A percentile compares a stretch with the other conserved stretches of the same genome.
Evolutionary conservation across 352 stramenopile genomes (phyloP).

Genomic region (Pythium grandisporangium): DNA sequence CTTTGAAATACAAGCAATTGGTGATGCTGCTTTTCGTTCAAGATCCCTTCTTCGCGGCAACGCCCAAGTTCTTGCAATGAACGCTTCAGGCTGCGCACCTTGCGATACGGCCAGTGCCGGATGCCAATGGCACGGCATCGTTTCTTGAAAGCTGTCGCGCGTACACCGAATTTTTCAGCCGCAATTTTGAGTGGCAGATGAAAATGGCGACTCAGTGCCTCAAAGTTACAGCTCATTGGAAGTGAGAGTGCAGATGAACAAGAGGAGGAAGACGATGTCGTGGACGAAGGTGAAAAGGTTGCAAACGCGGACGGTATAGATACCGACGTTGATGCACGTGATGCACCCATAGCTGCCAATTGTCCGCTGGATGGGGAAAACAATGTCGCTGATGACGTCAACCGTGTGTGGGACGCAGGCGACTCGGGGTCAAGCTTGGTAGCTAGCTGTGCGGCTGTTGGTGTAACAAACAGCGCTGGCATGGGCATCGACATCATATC

Average conservation of each 20-base stretch:
- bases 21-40: conserved; percentile 72
- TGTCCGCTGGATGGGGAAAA: no score
- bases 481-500: no score
- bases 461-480: no score
- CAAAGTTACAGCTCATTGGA: conserved; percentile 24
- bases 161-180: conserved; percentile 50
- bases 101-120: conserved; percentile 53
- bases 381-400: no score
- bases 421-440: no score
- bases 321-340: no score
- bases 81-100: conserved; percentile 47
- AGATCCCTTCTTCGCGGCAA: conserved; percentile 47
- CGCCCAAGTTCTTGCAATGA: conserved; percentile 48
- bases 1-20: conserved; percentile 57
- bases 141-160: conserved; percentile 55
- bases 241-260: conserved; percentile 14
- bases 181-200: conserved; percentile 48
- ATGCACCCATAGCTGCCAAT: no score
- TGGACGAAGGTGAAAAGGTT: no score
- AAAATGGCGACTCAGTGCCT: conserved; percentile 40
- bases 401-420: no score
- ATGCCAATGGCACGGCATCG: conserved; percentile 47
- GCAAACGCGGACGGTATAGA: no score
- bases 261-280: conserved; percentile 11
- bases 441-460: no score